Base-by-base conservation (phyloP, 1,284 basidiomycete genomes). In the Apiotrichum siamense region DNA sequence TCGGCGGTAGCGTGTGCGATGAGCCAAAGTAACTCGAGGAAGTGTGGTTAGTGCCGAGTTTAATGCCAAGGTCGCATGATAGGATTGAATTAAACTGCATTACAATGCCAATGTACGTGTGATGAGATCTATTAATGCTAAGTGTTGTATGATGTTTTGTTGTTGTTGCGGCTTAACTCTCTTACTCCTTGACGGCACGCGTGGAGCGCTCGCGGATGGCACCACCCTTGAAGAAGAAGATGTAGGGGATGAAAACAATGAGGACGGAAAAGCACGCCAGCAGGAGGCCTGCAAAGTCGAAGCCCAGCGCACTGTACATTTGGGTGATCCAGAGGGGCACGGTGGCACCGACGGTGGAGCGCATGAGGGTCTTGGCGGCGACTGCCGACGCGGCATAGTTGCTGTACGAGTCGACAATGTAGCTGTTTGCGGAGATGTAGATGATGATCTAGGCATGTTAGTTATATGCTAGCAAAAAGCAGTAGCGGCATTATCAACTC, bases 301-400 rank as follows among this genome's bases (percentile, higher is more conserved):
- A 69, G 3, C 57, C 56, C 44, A 67, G 50, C 44, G 60, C 58
- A 51, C 62, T 57, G 59, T 41, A 50, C 21, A 39, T 24, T 7
- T 42, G 40, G 1, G 40, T 43, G 21, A 52, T 47, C 65, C 65
- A 69, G 27, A 69, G 57, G 11, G 69, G 67, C 3, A 70, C 64
- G 0, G 59, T 59, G 3, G 72, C 75, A 11, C 77, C 78, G 44
- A 74, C 64, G 10, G 75, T 58, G 7, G 71, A 73, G 20, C 77
- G 70, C 45, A 77, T 62, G 20, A 80, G 67, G 0, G 77, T 78
- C 64, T 79, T 79, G 47, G 77, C 77, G 3, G 78, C 75, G 41
- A 77, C 67, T 2, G 74, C 75, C 10, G 70, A 72, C 1, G 76
- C 73, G 1, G 66, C 64, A 29, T 52, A 60, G 49, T 62, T 48